phyloP scores from a whole-genome alignment of 352 stramenopile species.

The Pythium utonaiense region DNA sequence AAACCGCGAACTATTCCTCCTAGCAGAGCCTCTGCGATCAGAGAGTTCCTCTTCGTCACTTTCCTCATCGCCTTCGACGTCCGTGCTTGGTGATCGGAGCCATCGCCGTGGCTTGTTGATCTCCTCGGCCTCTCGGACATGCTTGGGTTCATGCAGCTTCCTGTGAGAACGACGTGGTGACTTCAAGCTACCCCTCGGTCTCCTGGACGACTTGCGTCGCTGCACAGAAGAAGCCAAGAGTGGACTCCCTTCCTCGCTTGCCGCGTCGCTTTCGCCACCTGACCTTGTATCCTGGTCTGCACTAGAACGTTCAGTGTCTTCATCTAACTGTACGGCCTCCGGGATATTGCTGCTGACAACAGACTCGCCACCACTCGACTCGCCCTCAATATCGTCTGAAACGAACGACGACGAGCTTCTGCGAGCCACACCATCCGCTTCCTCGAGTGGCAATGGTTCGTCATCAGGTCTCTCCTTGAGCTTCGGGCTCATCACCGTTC shows the following conservation, averaged over 20 bases:
- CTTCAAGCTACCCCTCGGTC: not conserved
- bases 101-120: not conserved
- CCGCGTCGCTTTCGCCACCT: not conserved
- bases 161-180: not conserved
- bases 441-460: too few species aligned
- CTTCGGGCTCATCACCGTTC: not conserved
- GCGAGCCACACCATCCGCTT: not conserved
- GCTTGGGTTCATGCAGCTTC: not conserved
- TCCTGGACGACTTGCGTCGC: not conserved
- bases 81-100: not conserved
- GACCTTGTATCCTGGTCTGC: not conserved
- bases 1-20: conserved; percentile 3
- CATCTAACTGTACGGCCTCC: not conserved
- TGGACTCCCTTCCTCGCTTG: not conserved
- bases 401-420: not conserved
- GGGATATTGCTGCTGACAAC: not conserved
- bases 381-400: not conserved
- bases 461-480: not conserved
- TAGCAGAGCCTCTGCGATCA: not conserved
- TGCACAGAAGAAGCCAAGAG: not conserved
- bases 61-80: not conserved
- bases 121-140: not conserved
- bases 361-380: not conserved
- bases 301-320: not conserved
- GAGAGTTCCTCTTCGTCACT: not conserved